phyloP scores from a whole-genome alignment of 345 rosid genomes.

The Raphanus sativus region DNA sequence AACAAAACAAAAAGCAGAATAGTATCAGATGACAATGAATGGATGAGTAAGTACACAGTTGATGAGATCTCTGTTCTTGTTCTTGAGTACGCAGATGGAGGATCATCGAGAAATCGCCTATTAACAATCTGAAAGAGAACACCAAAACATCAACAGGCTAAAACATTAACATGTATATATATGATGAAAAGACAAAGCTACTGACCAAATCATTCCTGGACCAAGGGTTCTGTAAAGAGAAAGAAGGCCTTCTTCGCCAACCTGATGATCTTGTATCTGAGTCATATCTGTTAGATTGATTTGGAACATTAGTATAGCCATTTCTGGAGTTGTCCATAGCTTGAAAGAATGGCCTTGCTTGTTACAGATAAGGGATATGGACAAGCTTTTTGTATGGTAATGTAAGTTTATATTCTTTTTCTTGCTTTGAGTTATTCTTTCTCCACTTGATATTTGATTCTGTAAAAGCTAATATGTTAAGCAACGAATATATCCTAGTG shows the following conservation, averaged over 20 bases:
- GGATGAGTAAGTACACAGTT: neutral
- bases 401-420: constrained; percentile 11
- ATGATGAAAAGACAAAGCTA: neutral
- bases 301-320: constrained; percentile 10
- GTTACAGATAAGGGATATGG: neutral
- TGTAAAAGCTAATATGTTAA: constrained; percentile 24
- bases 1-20: neutral
- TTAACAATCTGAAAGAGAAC: constrained; percentile 25
- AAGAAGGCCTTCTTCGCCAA: constrained; percentile 35
- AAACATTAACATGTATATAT: neutral
- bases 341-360: constrained; percentile 10
- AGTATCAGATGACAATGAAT: neutral
- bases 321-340: constrained; percentile 35
- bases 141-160: constrained; percentile 11
- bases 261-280: constrained; percentile 22
- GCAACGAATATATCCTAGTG: constrained; percentile 37
- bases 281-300: constrained; percentile 11
- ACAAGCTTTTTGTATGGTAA: constrained; percentile 8
- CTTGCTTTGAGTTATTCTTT: constrained; percentile 30
- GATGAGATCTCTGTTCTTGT: neutral
- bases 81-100: neutral
- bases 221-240: constrained; percentile 31
- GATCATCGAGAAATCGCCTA: constrained; percentile 26
- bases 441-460: constrained; percentile 28
- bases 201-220: constrained; percentile 25